Base-by-base conservation (phyloP, 2,329 filamentous ascomycete genomes). In the Alternaria alternata region DNA sequence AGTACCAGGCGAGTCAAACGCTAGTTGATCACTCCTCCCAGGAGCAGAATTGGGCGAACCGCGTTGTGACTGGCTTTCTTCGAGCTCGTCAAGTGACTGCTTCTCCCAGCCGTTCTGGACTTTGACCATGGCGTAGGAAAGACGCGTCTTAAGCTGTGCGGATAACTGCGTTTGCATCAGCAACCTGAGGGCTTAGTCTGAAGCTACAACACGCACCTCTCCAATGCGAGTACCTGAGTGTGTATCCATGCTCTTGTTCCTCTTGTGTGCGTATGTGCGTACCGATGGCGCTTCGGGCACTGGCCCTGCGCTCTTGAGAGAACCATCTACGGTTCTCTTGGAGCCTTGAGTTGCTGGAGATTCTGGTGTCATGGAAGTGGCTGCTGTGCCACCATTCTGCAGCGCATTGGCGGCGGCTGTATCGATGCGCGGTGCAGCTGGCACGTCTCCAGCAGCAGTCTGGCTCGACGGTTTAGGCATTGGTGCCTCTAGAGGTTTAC, bases 71-170 rank as follows among this genome's bases (percentile, higher is more conserved):
- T 91, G 87, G 41, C 92, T 80, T 47, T 87, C 87, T 79, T 94
- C 92, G 30, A 94, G 87, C 78, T 94, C 91, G 56, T 91, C 89
- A 59, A 95, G 87, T 18, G 88, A 88, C 64, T 90, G 88, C 51
- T 89, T 86, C 79, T 96, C 91, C 90, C 93, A 95, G 59, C 92
- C 93, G 74, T 96, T 89, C 65, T 80, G 92, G 41, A 97, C 91
- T 79, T 97, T 97, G 75, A 96, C 86, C 86, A 96, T 95, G 65
- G 94, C 94, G 78, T 97, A 97, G 7, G 93, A 92, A 28, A 98
- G 85, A 70, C 93, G 91, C 51, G 93, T 89, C 74, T 90, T 91
- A 53, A 98, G 85, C 74, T 94, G 91, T 55, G 89, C 87, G 41
- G 92, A 93, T 54, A 92, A 81, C 91, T 93, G 75, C 46, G 70